Conservation (phyloP, 257 asterid species). For the Lycium ferocissimum region DNA sequence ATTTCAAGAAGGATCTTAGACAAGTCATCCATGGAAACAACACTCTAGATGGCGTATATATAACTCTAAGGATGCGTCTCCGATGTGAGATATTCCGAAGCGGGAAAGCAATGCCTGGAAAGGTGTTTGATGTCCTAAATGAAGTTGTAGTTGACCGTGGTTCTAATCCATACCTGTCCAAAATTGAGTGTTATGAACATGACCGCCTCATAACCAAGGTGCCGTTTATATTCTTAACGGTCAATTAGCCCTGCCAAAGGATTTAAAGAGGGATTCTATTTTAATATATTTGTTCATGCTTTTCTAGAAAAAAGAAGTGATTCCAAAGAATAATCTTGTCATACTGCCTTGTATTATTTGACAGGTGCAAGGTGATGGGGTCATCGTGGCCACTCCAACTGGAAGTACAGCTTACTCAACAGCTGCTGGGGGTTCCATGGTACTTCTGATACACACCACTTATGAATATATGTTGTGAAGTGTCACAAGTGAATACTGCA, state of each 20-base stretch:
- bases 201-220: constrained; percentile 99
- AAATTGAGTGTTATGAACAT: constrained; percentile 95
- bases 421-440: constrained; percentile 99
- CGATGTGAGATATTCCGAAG: constrained; percentile 91
- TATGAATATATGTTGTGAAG: constrained; percentile 24
- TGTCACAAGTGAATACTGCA: constrained; percentile 21
- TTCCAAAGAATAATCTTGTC: constrained; percentile 6
- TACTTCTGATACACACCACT: constrained; percentile 29
- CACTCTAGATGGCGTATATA: constrained; percentile 88
- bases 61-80: constrained; percentile 98
- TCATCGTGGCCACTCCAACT: constrained; percentile 97
- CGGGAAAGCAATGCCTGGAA: constrained; percentile 92
- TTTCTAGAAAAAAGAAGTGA: neutral
- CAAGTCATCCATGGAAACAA: constrained; percentile 90
- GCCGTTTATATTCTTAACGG: neutral
- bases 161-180: constrained; percentile 97
- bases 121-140: constrained; percentile 89
- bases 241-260: constrained; percentile 15
- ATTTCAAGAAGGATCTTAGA: constrained; percentile 79
- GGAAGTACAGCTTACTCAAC: constrained; percentile 99
- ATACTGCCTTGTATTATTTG: constrained; percentile 21
- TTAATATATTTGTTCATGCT: neutral
- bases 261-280: neutral
- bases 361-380: constrained; percentile 99
- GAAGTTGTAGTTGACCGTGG: constrained; percentile 99